Conservation (phyloP, 495 filamentous ascomycete species). For the Penicillium egyptiacum region DNA sequence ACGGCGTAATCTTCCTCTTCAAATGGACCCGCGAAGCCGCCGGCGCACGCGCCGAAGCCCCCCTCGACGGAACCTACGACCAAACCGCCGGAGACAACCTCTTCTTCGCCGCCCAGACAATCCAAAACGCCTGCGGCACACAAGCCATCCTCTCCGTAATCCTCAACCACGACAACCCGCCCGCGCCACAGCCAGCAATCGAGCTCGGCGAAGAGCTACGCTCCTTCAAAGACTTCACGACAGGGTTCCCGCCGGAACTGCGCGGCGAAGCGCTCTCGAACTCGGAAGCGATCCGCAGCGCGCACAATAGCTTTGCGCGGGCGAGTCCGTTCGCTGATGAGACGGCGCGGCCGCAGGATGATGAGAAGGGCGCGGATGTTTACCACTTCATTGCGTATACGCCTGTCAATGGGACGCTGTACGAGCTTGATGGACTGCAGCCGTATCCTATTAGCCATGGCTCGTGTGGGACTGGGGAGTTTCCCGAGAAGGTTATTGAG, state of each 20-base stretch:
- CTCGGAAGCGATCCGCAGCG: conserved; percentile 79
- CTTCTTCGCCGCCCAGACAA: conserved; percentile 97
- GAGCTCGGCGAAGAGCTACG: conserved; percentile 59
- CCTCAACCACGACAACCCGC: conserved; percentile 68
- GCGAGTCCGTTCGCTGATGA: conserved; percentile 91
- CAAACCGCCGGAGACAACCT: conserved; percentile 61
- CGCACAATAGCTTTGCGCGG: conserved; percentile 90
- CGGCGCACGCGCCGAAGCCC: conserved; percentile 57
- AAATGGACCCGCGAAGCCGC: conserved; percentile 84
- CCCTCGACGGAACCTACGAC: conserved; percentile 79
- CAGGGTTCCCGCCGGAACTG: conserved; percentile 78
- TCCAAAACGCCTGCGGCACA: conserved; percentile 98
- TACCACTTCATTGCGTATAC: conserved; percentile 99
- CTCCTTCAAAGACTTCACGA: conserved; percentile 90
- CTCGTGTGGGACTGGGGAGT: conserved; percentile 61
- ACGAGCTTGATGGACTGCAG: conserved; percentile 94
- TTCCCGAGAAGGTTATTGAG: conserved; percentile 80
- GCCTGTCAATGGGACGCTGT: conserved; percentile 71
- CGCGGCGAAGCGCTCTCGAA: conserved; percentile 67
- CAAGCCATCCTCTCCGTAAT: conserved; percentile 92
- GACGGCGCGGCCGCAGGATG: conserved; percentile 59
- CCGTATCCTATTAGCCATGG: conserved; percentile 90
- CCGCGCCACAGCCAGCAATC: conserved; percentile 22
- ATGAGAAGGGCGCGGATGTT: conserved; percentile 65
- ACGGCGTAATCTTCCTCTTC: conserved; percentile 99